Evolutionary conservation across 495 filamentous ascomycete species (phyloP).

Genomic region (Diplogelasinospora grovesii): DNA sequence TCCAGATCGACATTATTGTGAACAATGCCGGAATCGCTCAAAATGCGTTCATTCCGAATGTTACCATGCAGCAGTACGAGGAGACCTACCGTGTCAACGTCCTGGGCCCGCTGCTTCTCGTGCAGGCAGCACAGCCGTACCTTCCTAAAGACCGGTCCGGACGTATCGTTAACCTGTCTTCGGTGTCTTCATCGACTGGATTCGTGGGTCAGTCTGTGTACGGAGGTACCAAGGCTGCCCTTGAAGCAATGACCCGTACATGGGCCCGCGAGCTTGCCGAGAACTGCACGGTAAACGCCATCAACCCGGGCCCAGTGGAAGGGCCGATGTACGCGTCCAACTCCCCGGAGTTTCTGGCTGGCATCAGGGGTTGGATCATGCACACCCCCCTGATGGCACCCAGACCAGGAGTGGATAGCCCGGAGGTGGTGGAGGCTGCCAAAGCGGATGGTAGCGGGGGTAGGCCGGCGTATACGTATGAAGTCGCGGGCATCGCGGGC

Average conservation of each 20-base stretch:
- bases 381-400: constrained; percentile 58
- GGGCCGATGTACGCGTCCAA: constrained; percentile 59
- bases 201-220: constrained; percentile 71
- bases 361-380: constrained; percentile 50
- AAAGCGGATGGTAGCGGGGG: constrained; percentile 56
- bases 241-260: constrained; percentile 88
- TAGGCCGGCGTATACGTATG: constrained; percentile 61
- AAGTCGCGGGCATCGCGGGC: constrained; percentile 78
- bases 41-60: constrained; percentile 53
- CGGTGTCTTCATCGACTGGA: constrained; percentile 61
- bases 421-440: constrained; percentile 53
- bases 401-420: constrained; percentile 49
- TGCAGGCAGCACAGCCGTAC: constrained; percentile 61
- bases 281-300: constrained; percentile 71
- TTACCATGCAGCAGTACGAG: constrained; percentile 56
- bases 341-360: constrained; percentile 32
- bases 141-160: constrained; percentile 69
- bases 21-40: constrained; percentile 76
- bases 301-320: constrained; percentile 84
- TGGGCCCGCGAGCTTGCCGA: constrained; percentile 80
- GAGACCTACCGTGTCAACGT: constrained; percentile 77
- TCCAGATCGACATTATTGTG: constrained; percentile 79
- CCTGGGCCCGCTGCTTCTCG: constrained; percentile 73
- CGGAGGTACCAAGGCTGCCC: constrained; percentile 80
- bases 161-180: constrained; percentile 72